Evolutionary conservation across 192 early-diverging fungal genomes (phyloP), one percentile per base, ranked within the genome.

Genomic region (Backusella macrospora): DNA sequence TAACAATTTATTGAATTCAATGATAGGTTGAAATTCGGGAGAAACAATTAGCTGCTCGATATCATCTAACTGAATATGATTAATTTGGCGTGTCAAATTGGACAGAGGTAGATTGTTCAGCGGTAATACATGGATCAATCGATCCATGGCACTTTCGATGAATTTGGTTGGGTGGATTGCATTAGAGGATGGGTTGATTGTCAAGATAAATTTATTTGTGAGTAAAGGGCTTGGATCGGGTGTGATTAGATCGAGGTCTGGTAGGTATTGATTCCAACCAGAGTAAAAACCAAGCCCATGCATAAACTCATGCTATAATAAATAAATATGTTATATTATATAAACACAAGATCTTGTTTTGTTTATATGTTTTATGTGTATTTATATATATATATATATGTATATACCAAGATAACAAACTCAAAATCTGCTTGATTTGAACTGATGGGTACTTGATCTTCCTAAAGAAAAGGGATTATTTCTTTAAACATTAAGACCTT

Each of bases 201-300:
- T 52, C 7, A 67, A 29, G 0, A 74, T 13, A 3, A 13, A 39
- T 40, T 74, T 39, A 6, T 49, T 40, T 14, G 45, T 23, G 13
- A 72, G 29, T 15, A 76, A 44, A 43, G 48, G 75, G 13, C 62
- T 68, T 3, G 72, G 39, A 67, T 75, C 64, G 5, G 81, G 81
- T 12, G 72, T 77, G 12, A 82, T 48, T 12, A 70, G 59, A 59
- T 77, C 39, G 12, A 21, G n/a, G 12, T 26, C 44, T 43, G 39
- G n/a, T 18, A 65, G 6, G 40, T 77, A 65, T 29, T 69, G 64
- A 29, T 68, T 65, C 75, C 75, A 81, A 13, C 68, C 69, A n/a
- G 77, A 76, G 29, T 75, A 74, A 52, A 83, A 83, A 23, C 82
- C 82, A 18, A 83, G 66, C 2, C 82, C 82, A 68, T 83, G 82